Evolutionary conservation across 2,329 filamentous ascomycete species (phyloP).

Genomic region (Fonsecaea multimorphosa): DNA sequence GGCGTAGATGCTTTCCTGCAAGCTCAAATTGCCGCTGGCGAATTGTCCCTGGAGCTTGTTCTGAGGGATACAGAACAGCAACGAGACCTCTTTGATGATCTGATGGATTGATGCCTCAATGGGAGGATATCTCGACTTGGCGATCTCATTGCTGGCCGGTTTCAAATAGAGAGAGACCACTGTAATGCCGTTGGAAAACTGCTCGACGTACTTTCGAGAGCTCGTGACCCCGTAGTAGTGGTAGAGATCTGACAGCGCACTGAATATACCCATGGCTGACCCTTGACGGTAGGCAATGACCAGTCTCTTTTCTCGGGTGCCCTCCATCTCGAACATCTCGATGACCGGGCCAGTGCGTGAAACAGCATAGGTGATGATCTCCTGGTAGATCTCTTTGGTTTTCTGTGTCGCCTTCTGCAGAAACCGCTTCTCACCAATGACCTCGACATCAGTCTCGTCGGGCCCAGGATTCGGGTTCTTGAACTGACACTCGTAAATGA

Average conservation of each 20-base stretch:
- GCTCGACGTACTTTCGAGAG: conserved; percentile 96
- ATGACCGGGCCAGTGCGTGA: conserved; percentile 90
- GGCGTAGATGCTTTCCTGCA: conserved; percentile 96
- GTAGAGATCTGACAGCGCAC: conserved; percentile 91
- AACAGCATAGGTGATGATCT: conserved; percentile 87
- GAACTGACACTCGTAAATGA: conserved; percentile 97
- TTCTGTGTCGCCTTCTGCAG: conserved; percentile 94
- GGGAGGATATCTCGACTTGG: conserved; percentile 68
- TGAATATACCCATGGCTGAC: conserved; percentile 91
- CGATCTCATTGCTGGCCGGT: conserved; percentile 67
- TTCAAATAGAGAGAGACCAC: conserved; percentile 95
- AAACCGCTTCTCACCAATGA: conserved; percentile 93
- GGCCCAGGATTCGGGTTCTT: conserved; percentile 73
- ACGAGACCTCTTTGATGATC: conserved; percentile 97
- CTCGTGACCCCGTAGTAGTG: conserved; percentile 98
- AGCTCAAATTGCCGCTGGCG: conserved; percentile 79
- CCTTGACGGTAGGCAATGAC: conserved; percentile 94
- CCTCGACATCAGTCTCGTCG: conserved; percentile 84
- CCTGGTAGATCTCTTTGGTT: conserved; percentile 93
- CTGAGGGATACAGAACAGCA: conserved; percentile 96
- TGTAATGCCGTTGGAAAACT: conserved; percentile 97
- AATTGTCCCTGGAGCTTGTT: conserved; percentile 95
- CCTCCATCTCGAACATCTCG: conserved; percentile 95
- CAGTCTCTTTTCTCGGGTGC: conserved; percentile 86
- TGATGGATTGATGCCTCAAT: conserved; percentile 96